A percentile compares a stretch with the other conserved stretches of the same genome.
These are phyloP conservation scores for Populus davidiana DNA, from an alignment of 345 rosid species.

Conservation along the genomic window DNA sequence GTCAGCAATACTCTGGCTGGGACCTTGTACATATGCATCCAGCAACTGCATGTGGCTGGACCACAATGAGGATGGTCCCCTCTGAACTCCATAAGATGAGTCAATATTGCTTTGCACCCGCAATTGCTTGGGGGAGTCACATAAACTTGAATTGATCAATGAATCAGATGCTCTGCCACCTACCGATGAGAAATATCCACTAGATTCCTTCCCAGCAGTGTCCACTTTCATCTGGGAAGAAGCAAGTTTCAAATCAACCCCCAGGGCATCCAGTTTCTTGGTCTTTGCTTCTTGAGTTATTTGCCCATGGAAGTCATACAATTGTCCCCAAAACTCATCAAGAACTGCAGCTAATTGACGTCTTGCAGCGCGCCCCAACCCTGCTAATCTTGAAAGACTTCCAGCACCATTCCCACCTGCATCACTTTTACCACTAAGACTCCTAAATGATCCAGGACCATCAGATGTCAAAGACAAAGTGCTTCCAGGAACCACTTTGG, in stretches of 20 bases:
- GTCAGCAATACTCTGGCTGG: constrained; percentile 44
- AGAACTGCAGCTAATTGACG: constrained; percentile 69
- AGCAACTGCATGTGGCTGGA: constrained; percentile 52
- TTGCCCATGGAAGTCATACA: constrained; percentile 79
- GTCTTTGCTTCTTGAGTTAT: constrained; percentile 60
- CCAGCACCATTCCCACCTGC: constrained; percentile 82
- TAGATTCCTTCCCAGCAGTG: constrained; percentile 41
- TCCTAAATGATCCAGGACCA: constrained; percentile 81
- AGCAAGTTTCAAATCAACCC: constrained; percentile 45
- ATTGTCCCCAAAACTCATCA: constrained; percentile 93
- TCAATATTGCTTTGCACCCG: constrained; percentile 51
- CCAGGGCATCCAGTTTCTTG: constrained; percentile 57
- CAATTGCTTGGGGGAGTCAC: constrained; percentile 58
- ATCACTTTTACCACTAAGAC: constrained; percentile 74
- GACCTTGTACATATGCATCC: constrained; percentile 52
- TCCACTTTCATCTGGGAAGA: constrained; percentile 46
- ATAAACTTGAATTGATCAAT: constrained; percentile 39
- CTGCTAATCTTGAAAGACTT: constrained; percentile 91
- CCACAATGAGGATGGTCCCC: constrained; percentile 55
- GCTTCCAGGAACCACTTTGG: constrained; percentile 51
- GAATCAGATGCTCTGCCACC: constrained; percentile 63
- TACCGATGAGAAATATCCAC: constrained; percentile 45
- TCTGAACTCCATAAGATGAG: constrained; percentile 54
- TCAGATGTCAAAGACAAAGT: constrained; percentile 45
- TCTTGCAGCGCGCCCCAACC: constrained; percentile 94